Evolutionary conservation across 2,329 filamentous ascomycete species (phyloP).

Genomic region (Emmonsiellopsis sp.): DNA sequence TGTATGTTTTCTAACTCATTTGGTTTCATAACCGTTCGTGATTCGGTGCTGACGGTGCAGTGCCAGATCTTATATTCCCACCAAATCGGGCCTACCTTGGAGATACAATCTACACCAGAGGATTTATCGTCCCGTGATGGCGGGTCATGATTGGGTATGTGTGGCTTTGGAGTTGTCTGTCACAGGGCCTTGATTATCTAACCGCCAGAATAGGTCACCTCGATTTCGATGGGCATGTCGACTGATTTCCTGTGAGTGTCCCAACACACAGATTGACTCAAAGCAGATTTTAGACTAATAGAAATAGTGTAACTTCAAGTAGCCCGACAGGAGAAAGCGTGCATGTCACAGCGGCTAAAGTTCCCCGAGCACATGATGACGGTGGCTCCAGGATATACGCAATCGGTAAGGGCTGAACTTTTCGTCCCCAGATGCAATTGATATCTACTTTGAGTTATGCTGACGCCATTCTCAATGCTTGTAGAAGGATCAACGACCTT

Average conservation of each 20-base stretch:
- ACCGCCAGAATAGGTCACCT: conserved; percentile 20
- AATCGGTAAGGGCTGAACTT: not conserved
- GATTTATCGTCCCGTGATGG: not conserved
- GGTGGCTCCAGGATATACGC: not conserved
- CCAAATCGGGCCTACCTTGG: conserved; percentile 3
- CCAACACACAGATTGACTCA: not conserved
- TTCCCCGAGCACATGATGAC: not conserved
- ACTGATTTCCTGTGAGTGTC: conserved; percentile 26
- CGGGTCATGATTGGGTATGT: conserved; percentile 11
- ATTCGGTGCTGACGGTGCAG: not conserved
- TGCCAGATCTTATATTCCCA: conserved; percentile 4
- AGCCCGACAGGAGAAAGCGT: not conserved
- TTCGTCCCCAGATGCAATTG: not conserved
- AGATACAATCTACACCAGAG: conserved; percentile 3
- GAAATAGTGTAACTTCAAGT: not conserved
- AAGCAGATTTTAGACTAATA: not conserved
- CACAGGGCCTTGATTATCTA: not conserved
- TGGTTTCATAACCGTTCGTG: not conserved
- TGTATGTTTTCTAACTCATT: conserved; percentile 6
- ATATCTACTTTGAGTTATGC: too few species aligned
- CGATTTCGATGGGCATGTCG: conserved; percentile 25
- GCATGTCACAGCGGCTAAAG: not conserved
- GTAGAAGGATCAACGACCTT: conserved; percentile 3
- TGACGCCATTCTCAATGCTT: not conserved
- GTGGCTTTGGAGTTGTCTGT: not conserved